Percentiles rank a stretch among this genome's conserved stretches.
These are phyloP conservation scores for Leptographium galeiforme DNA, from an alignment of 2,329 filamentous ascomycete genomes.

Conservation along the genomic window DNA sequence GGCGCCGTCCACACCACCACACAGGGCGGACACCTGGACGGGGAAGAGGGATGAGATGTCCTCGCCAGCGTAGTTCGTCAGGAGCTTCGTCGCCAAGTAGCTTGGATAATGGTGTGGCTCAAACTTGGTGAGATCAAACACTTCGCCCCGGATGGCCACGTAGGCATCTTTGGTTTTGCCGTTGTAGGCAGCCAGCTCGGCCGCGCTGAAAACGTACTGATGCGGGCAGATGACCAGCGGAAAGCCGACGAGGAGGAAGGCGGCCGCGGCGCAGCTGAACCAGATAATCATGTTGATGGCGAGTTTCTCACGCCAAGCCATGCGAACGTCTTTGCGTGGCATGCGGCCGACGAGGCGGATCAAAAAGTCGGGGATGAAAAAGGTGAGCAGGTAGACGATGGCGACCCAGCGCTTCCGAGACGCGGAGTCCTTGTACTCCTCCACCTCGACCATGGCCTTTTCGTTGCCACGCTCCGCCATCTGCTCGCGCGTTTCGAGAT, in stretches of 20 bases:
- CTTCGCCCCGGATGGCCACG: slow-evolving; percentile 73
- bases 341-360: slow-evolving; percentile 70
- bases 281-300: slow-evolving; percentile 98
- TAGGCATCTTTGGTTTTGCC: slow-evolving; percentile 56
- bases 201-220: slow-evolving; percentile 72
- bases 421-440: slow-evolving; percentile 63
- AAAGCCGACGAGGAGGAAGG: slow-evolving; percentile 86
- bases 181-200: slow-evolving; percentile 61
- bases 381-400: slow-evolving; percentile 72
- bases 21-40: slow-evolving; percentile 84
- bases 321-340: slow-evolving; percentile 80
- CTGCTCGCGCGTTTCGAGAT: slow-evolving; percentile 83
- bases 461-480: slow-evolving; percentile 94
- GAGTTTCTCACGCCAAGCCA: slow-evolving; percentile 93
- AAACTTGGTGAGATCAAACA: slow-evolving; percentile 70
- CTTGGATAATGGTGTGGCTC: slow-evolving; percentile 66
- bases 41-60: slow-evolving; percentile 89
- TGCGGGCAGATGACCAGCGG: slow-evolving; percentile 80
- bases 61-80: slow-evolving; percentile 71
- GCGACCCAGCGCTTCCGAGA: slow-evolving; percentile 87
- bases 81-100: slow-evolving; percentile 42
- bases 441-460: slow-evolving; percentile 79
- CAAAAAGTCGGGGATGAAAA: slow-evolving; percentile 71
- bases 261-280: slow-evolving; percentile 61
- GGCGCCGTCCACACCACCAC: slow-evolving; percentile 56